Evolutionary conservation across 2,329 filamentous ascomycete genomes (phyloP).

Genomic region (Aspergillus carbonarius): DNA sequence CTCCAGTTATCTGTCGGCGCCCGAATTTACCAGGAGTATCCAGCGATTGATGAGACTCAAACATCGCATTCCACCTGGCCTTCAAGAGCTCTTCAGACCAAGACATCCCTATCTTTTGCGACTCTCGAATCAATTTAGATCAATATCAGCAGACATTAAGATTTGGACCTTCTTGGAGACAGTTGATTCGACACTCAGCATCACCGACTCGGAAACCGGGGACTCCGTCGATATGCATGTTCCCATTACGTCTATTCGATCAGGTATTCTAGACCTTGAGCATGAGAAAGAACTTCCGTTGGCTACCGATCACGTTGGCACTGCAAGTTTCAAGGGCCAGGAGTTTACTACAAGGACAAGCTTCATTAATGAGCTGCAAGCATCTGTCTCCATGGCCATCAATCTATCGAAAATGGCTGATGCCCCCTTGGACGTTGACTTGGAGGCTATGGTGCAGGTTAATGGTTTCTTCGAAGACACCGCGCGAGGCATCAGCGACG

Average conservation of each 20-base stretch:
- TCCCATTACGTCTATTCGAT: conserved; percentile 55
- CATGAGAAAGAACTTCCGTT: conserved; percentile 35
- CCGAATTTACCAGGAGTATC: conserved; percentile 56
- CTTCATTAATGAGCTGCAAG: conserved; percentile 27
- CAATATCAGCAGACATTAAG: conserved; percentile 58
- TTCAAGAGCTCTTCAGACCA: conserved; percentile 54
- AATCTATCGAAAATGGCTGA: conserved; percentile 35
- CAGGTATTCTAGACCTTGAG: conserved; percentile 32
- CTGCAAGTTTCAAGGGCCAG: conserved; percentile 32
- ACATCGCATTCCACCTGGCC: conserved; percentile 50
- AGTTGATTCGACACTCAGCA: conserved; percentile 58
- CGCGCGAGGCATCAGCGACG: conserved; percentile 52
- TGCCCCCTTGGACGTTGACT: conserved; percentile 51
- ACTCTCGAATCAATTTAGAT: conserved; percentile 56
- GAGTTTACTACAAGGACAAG: conserved; percentile 27
- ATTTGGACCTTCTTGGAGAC: conserved; percentile 66
- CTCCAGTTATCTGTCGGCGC: conserved; percentile 62
- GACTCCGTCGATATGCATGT: conserved; percentile 58
- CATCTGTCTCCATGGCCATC: conserved; percentile 21
- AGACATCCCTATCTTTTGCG: conserved; percentile 51
- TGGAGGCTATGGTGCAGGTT: conserved; percentile 57
- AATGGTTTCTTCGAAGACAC: conserved; percentile 64
- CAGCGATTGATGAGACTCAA: conserved; percentile 54
- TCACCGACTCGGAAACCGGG: conserved; percentile 34
- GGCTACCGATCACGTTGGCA: conserved; percentile 33